A percentile compares a stretch with the other conserved stretches of the same genome.
These are phyloP conservation scores for Phytophthora citrophthora DNA, from an alignment of 352 stramenopile genomes.

Conservation along the genomic window DNA sequence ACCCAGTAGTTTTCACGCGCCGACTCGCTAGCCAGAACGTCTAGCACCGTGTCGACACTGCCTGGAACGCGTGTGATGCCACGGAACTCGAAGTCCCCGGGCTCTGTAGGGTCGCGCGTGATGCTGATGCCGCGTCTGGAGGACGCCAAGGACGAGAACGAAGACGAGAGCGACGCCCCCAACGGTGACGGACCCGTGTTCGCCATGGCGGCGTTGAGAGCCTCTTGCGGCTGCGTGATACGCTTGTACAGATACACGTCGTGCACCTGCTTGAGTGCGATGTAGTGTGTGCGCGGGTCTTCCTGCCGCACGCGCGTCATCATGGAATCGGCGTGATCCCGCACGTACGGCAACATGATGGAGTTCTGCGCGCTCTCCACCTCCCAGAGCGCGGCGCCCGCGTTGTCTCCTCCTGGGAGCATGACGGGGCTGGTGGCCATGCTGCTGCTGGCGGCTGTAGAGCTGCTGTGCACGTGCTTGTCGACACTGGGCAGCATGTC, in stretches of 20 bases:
- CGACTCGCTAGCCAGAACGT: constrained; percentile 60
- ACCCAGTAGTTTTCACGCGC: constrained; percentile 77
- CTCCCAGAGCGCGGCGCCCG: constrained; percentile 51
- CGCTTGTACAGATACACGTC: constrained; percentile 77
- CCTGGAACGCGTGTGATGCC: constrained; percentile 72
- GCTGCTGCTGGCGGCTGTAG: constrained; percentile 20
- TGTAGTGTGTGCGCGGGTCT: constrained; percentile 60
- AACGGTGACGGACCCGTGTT: constrained; percentile 7
- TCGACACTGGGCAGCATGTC: constrained; percentile 18
- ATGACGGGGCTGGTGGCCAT: constrained; percentile 18
- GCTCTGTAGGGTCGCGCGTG: constrained; percentile 11
- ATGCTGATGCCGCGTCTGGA: constrained; percentile 25
- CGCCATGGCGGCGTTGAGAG: constrained; percentile 17
- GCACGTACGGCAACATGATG: constrained; percentile 63
- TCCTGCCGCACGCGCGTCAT: constrained; percentile 49
- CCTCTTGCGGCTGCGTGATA: constrained; percentile 25
- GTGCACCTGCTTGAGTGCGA: constrained; percentile 59
- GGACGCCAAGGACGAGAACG: constrained; percentile 35
- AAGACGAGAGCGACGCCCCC: constrained; percentile 28
- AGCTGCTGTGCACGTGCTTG: constrained; percentile 29
- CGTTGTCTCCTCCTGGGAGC: constrained; percentile 31
- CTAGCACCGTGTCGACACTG: constrained; percentile 60
- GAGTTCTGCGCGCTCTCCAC: constrained; percentile 36
- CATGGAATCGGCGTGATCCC: constrained; percentile 53
- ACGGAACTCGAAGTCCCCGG: constrained; percentile 64